phyloP scores from a whole-genome alignment of 2,329 filamentous ascomycete genomes.

The Trichoderma sp. region DNA sequence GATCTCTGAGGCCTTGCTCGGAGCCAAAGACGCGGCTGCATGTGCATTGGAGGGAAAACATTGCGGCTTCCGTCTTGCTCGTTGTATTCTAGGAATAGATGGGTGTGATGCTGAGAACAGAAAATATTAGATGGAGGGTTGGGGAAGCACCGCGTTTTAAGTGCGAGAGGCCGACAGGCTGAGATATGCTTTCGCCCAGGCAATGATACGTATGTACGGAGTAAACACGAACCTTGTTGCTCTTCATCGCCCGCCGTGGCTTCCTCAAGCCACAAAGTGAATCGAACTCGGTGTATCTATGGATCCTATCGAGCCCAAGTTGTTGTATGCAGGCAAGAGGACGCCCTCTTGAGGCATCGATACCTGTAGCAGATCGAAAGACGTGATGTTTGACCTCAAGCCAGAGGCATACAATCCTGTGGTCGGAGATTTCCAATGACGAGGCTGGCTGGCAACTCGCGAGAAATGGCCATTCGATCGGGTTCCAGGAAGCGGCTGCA shows the following conservation, averaged over 20 bases:
- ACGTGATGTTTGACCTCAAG: background rate
- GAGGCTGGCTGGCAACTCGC: background rate
- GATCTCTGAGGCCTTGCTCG: background rate
- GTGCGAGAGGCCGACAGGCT: background rate
- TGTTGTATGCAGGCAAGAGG: background rate
- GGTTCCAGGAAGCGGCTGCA: background rate
- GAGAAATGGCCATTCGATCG: background rate
- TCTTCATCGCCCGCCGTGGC: background rate
- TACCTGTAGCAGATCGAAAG: background rate
- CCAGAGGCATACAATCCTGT: background rate
- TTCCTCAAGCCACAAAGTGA: background rate
- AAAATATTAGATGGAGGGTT: background rate
- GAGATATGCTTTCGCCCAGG: background rate
- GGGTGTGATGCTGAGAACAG: background rate
- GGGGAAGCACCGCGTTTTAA: conserved; percentile 1
- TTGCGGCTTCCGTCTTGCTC: background rate
- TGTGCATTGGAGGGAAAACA: background rate
- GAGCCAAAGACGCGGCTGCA: background rate
- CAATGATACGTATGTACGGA: background rate
- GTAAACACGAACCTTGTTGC: background rate
- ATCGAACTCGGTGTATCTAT: background rate
- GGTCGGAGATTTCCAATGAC: background rate
- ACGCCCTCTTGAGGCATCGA: background rate
- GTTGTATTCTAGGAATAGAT: background rate
- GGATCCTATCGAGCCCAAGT: background rate